These are phyloP conservation scores for Agrocybe pediades DNA, from an alignment of 768 basidiomycete species.

Conservation along the genomic window DNA sequence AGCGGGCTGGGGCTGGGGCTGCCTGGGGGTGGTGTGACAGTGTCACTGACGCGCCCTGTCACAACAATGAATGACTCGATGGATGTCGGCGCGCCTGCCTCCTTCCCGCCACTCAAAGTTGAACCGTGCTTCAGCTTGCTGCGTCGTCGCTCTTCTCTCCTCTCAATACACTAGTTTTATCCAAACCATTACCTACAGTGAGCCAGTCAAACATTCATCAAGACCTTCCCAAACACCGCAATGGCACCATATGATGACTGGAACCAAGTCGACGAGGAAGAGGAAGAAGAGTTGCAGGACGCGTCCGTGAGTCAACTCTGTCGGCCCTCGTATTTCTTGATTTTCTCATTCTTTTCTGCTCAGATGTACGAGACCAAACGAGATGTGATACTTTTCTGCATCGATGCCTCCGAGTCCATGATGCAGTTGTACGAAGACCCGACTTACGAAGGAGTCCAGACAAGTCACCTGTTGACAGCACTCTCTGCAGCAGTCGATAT, in stretches of 20 bases:
- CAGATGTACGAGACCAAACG: slow-evolving; percentile 75
- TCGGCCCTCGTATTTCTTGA: too few species aligned
- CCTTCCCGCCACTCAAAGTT: too few species aligned
- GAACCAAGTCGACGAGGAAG: slow-evolving; percentile 79
- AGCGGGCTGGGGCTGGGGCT: too few species aligned
- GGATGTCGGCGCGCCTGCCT: too few species aligned
- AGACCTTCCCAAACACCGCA: neutral
- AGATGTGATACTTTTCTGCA: slow-evolving; percentile 93
- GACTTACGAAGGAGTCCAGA: slow-evolving; percentile 63
- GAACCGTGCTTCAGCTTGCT: too few species aligned
- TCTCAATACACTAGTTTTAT: neutral
- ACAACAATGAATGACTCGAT: slow-evolving; percentile 15
- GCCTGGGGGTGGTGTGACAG: slow-evolving; percentile 8
- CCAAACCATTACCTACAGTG: neutral
- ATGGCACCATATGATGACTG: slow-evolving; percentile 82
- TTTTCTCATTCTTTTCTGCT: neutral
- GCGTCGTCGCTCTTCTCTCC: neutral
- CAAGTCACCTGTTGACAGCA: slow-evolving; percentile 76
- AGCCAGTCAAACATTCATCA: neutral
- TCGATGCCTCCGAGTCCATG: slow-evolving; percentile 95
- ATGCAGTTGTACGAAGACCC: slow-evolving; percentile 68
- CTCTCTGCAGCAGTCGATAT: slow-evolving; percentile 85
- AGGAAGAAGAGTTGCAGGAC: slow-evolving; percentile 82
- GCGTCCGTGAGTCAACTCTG: slow-evolving; percentile 52
- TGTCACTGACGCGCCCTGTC: slow-evolving; percentile 15